phyloP scores from a whole-genome alignment of 192 early-diverging fungal species.

The Backusella morwellensis region DNA sequence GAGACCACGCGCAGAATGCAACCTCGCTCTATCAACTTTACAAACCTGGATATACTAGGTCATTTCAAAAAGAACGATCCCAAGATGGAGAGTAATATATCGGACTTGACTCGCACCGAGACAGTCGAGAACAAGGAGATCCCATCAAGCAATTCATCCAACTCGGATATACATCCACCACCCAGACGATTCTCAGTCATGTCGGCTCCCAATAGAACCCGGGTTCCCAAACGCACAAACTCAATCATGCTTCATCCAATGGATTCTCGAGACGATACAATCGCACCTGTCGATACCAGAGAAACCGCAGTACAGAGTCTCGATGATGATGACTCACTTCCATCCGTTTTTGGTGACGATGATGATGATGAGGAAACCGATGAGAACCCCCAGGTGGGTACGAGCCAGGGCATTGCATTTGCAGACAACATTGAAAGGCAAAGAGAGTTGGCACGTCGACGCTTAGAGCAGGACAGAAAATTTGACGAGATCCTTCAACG shows the following conservation, averaged over 20 bases:
- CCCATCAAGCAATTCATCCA: neutral
- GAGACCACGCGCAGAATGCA: neutral
- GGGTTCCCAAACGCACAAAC: neutral
- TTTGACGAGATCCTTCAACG: slow-evolving; percentile 10
- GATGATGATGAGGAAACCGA: neutral
- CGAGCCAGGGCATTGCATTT: slow-evolving; percentile 27
- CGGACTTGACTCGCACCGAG: neutral
- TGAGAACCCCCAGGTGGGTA: neutral
- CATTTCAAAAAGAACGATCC: neutral
- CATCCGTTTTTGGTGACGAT: neutral
- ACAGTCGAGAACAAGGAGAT: neutral
- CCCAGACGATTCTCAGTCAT: neutral
- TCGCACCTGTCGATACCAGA: neutral
- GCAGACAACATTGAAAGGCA: slow-evolving; percentile 34
- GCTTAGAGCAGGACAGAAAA: slow-evolving; percentile 19
- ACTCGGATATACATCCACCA: neutral
- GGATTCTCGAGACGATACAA: neutral
- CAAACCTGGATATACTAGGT: neutral
- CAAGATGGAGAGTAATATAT: neutral
- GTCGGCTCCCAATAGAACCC: neutral
- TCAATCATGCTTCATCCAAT: neutral
- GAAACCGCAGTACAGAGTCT: neutral
- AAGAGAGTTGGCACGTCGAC: slow-evolving; percentile 19
- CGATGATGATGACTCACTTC: neutral
- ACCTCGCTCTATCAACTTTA: neutral